Percentiles rank a stretch among this genome's conserved stretches.
Conservation (phyloP, 768 basidiomycete genomes). For the Pleurotus sapidus region DNA sequence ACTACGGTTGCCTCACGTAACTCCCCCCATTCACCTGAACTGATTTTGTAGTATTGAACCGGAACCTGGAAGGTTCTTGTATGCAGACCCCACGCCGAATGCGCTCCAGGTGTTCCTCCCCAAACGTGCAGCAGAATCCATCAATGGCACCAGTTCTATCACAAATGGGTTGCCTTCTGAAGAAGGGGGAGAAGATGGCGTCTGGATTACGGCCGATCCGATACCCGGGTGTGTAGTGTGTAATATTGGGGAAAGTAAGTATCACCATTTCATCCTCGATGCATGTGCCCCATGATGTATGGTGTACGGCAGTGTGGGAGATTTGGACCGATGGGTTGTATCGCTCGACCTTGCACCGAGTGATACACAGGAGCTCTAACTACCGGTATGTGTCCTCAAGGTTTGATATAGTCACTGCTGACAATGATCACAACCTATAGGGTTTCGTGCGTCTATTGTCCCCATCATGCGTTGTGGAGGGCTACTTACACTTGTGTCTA, state of each 20-base stretch:
- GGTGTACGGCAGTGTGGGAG: slow-evolving; percentile 71
- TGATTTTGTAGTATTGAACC: slow-evolving; percentile 2
- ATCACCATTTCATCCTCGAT: not conserved
- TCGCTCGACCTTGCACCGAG: slow-evolving; percentile 84
- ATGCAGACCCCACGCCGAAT: slow-evolving; percentile 74
- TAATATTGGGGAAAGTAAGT: slow-evolving; percentile 88
- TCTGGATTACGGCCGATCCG: slow-evolving; percentile 86
- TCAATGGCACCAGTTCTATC: slow-evolving; percentile 15
- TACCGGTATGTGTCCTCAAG: slow-evolving; percentile 20
- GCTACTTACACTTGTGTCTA: slow-evolving; percentile 19
- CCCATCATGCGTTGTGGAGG: no score
- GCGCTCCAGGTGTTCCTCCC: slow-evolving; percentile 81
- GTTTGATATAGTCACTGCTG: no score
- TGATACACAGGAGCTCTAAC: slow-evolving; percentile 72
- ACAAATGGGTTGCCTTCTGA: slow-evolving; percentile 42
- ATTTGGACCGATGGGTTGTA: slow-evolving; percentile 88
- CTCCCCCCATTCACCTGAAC: not conserved
- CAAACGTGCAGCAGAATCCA: slow-evolving; percentile 27
- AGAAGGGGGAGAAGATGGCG: slow-evolving; percentile 53
- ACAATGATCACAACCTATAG: slow-evolving; percentile 27
- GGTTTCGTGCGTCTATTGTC: slow-evolving; percentile 56
- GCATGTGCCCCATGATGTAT: no score
- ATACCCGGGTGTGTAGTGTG: slow-evolving; percentile 82
- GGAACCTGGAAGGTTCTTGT: slow-evolving; percentile 64
- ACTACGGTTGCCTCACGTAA: slow-evolving; percentile 89